Evolutionary conservation across 306 rosid genomes (phyloP).

Genomic region (Echinosophora koreensis): DNA sequence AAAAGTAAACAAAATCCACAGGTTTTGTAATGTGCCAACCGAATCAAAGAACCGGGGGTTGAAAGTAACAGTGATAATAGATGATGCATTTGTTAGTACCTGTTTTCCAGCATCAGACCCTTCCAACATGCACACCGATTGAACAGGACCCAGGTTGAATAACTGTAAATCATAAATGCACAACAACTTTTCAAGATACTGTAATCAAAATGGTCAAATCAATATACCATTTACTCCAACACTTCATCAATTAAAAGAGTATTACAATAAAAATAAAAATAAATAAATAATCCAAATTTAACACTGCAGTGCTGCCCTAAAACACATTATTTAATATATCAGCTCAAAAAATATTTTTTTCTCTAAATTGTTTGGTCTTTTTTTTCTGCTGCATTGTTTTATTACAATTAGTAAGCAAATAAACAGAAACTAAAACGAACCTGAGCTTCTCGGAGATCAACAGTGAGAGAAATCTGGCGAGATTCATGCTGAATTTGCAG

Average conservation of each 20-base stretch:
- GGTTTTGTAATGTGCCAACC: not conserved
- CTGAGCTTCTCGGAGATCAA: constrained; percentile 67
- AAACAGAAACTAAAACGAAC: constrained; percentile 48
- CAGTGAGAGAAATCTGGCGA: constrained; percentile 47
- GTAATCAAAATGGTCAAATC: constrained; percentile 9
- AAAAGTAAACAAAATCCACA: not conserved
- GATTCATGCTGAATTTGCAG: constrained; percentile 60
- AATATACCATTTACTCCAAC: constrained; percentile 20
- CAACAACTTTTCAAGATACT: constrained; percentile 12
- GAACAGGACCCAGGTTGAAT: constrained; percentile 67
- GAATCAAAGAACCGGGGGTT: not conserved
- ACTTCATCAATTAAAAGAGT: not conserved
- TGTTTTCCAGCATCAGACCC: constrained; percentile 56
- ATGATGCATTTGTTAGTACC: constrained; percentile 52
- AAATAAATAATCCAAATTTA: not conserved
- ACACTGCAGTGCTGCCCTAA: not conserved
- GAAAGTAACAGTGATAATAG: not conserved
- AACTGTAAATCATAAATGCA: constrained; percentile 59
- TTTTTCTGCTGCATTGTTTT: no score
- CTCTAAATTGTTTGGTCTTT: no score
- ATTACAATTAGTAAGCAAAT: not conserved
- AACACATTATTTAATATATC: not conserved
- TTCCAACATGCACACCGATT: constrained; percentile 69
- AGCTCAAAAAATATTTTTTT: not conserved
- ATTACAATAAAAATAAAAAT: not conserved